A percentile compares a stretch with the other conserved stretches of the same genome.
Conservation (phyloP, 768 basidiomycete genomes). For the Termitomyces sp. region DNA sequence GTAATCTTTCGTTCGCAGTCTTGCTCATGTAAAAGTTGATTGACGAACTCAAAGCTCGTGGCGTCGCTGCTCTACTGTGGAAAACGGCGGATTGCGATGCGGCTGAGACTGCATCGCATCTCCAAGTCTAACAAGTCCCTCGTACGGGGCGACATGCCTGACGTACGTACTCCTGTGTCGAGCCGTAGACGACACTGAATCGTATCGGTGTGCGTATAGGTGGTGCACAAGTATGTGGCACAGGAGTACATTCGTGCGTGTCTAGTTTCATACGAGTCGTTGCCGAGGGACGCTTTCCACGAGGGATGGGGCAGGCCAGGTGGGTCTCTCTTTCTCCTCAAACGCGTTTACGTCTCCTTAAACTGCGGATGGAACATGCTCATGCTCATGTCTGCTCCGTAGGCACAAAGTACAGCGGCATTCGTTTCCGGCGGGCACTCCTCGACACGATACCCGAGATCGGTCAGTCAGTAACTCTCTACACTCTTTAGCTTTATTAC, state of each 20-base stretch:
- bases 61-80: constrained; percentile 60
- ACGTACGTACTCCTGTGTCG: constrained; percentile 35
- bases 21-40: background rate
- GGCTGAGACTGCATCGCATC: constrained; percentile 62
- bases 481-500: constrained; percentile 6
- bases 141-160: constrained; percentile 55
- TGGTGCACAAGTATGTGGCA: constrained; percentile 63
- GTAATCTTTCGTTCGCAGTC: constrained; percentile 21
- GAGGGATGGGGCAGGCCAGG: constrained; percentile 78
- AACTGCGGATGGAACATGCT: background rate
- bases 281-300: constrained; percentile 64
- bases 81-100: constrained; percentile 68
- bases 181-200: background rate
- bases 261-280: constrained; percentile 66
- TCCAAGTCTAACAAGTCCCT: constrained; percentile 59
- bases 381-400: background rate
- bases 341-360: background rate
- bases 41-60: constrained; percentile 40
- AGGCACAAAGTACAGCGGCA: constrained; percentile 61
- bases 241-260: constrained; percentile 79
- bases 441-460: constrained; percentile 69
- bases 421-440: constrained; percentile 66
- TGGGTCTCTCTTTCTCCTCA: constrained; percentile 23
- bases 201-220: constrained; percentile 32
- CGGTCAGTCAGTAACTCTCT: constrained; percentile 43